Evolutionary conservation across 148 eudicot species (phyloP).

Genomic region (Camellia sinensis): DNA sequence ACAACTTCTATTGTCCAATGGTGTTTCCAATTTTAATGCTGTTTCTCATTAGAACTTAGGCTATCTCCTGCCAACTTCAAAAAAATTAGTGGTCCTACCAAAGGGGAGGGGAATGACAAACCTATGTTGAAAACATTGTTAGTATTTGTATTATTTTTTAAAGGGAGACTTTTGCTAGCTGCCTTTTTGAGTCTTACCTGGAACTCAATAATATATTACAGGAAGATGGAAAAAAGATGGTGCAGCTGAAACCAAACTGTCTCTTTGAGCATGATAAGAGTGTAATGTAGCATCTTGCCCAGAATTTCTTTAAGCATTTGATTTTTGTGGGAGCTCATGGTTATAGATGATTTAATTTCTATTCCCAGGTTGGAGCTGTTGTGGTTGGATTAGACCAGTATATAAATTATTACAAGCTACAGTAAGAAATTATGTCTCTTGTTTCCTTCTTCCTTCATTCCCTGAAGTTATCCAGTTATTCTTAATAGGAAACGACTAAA

Average conservation of each 20-base stretch:
- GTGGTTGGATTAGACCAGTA: constrained; percentile 86
- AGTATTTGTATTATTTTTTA: not conserved
- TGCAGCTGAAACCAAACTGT: constrained; percentile 44
- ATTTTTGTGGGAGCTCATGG: not conserved
- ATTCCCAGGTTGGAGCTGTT: constrained; percentile 85
- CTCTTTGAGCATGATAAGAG: constrained; percentile 72
- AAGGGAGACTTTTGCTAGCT: not conserved
- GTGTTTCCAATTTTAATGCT: not conserved
- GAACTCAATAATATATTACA: constrained; percentile 26
- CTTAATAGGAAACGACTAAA: not conserved
- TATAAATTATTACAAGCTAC: constrained; percentile 85
- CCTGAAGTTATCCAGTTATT: not conserved
- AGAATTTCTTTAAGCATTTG: not conserved
- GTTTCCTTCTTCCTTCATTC: not conserved
- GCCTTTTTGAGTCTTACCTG: not conserved
- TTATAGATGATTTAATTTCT: constrained; percentile 9
- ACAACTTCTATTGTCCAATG: not conserved
- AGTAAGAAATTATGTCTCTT: constrained; percentile 43
- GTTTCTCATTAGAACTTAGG: not conserved
- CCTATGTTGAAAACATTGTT: not conserved
- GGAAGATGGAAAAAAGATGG: constrained; percentile 73
- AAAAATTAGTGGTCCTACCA: not conserved
- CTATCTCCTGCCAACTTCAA: not conserved
- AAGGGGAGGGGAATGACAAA: not conserved
- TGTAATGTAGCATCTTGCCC: constrained; percentile 47